Percentiles rank a stretch among this genome's conserved stretches.
These are phyloP conservation scores for Ceratocystis diversiconidia DNA, from an alignment of 2,329 filamentous ascomycete species.

Conservation along the genomic window DNA sequence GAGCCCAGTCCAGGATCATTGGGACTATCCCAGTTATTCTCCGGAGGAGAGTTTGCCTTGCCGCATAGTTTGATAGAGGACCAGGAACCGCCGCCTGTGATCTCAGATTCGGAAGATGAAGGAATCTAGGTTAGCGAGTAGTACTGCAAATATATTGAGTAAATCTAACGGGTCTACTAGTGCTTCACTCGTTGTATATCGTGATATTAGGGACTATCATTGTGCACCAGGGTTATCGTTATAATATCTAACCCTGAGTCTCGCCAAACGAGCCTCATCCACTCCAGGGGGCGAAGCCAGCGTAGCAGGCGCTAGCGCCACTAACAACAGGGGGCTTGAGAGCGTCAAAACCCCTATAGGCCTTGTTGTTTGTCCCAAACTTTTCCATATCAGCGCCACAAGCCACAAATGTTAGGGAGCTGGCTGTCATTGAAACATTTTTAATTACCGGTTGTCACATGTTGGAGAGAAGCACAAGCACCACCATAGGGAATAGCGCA, in stretches of 20 bases:
- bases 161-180: too few relatives aligned
- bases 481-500: too few relatives aligned
- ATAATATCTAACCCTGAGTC: not conserved
- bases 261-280: not conserved
- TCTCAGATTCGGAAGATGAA: constrained; percentile 29
- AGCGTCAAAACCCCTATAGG: not conserved
- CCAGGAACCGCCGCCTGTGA: constrained; percentile 23
- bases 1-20: not conserved
- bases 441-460: constrained; percentile 4
- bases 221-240: not conserved
- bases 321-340: not conserved
- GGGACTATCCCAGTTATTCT: constrained; percentile 35
- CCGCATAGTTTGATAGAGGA: constrained; percentile 33
- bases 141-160: too few relatives aligned
- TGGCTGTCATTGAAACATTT: not conserved
- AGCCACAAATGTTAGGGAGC: not conserved
- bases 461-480: constrained; percentile 2
- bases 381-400: not conserved
- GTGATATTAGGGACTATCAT: not conserved
- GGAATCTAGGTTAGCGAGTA: not conserved
- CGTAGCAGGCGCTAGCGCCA: not conserved
- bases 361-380: not conserved
- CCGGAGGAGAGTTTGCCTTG: constrained; percentile 35
- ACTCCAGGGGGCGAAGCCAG: not conserved
- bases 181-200: too few relatives aligned